Evolutionary conservation across 176 grass and related monocot species (phyloP).

Genomic region (Carex myosuroides): DNA sequence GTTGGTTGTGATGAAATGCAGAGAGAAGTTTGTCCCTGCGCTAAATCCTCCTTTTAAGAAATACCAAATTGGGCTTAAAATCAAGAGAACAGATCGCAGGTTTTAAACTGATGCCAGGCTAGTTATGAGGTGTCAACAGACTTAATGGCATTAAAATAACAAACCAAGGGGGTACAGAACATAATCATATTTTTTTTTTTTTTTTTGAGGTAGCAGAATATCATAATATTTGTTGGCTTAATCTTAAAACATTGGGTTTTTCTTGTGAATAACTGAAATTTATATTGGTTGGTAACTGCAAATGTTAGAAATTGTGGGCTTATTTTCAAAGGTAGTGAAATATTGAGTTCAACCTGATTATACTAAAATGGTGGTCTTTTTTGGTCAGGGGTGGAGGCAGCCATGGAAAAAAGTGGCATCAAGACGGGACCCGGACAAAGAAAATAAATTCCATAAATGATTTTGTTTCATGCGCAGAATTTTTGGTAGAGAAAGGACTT

Average conservation of each 20-base stretch:
- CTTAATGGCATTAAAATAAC: not conserved
- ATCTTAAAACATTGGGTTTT: not conserved
- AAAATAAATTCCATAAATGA: constrained; percentile 83
- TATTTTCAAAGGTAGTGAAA: not conserved
- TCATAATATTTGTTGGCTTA: not conserved
- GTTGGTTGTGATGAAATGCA: not conserved
- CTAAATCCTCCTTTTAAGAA: not conserved
- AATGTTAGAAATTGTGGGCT: not conserved
- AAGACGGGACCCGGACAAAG: constrained; percentile 51
- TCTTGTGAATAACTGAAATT: not conserved
- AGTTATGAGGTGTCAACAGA: not conserved
- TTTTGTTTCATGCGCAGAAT: constrained; percentile 88
- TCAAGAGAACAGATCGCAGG: not conserved
- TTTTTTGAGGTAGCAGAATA: not conserved
- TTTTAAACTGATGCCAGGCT: not conserved
- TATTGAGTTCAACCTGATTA: not conserved
- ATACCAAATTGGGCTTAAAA: not conserved
- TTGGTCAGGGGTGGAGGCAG: constrained; percentile 69
- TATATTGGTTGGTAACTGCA: not conserved
- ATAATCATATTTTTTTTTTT: not conserved
- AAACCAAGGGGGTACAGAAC: not conserved
- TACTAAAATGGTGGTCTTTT: constrained; percentile 2
- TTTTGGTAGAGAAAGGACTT: constrained; percentile 85
- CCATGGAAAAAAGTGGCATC: constrained; percentile 85
- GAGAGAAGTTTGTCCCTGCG: not conserved